phyloP scores from a whole-genome alignment of 495 filamentous ascomycete genomes.

The Penicillium subrubescens region DNA sequence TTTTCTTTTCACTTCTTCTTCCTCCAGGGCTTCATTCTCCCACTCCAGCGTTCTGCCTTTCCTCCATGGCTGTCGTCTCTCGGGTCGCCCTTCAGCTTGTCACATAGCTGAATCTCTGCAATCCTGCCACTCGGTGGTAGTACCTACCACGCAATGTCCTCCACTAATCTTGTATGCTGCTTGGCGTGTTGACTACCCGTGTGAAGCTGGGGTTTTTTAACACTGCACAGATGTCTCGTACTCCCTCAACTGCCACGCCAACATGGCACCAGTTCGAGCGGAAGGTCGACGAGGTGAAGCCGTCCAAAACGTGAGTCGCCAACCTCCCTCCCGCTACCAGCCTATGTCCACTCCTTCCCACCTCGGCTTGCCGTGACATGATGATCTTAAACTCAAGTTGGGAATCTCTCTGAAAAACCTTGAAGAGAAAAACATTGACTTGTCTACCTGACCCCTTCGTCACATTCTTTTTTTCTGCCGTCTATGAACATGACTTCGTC shows the following conservation, averaged over 20 bases:
- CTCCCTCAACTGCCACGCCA: slow-evolving; percentile 66
- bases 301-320: slow-evolving; percentile 80
- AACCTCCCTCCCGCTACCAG: slow-evolving; percentile 12
- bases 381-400: slow-evolving; percentile 91
- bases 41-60: slow-evolving; percentile 30
- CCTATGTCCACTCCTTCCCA: not conserved
- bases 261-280: slow-evolving; percentile 72
- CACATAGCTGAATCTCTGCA: slow-evolving; percentile 20
- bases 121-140: slow-evolving; percentile 13
- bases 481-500: slow-evolving; percentile 9
- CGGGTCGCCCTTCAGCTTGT: slow-evolving; percentile 26
- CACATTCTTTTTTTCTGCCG: slow-evolving; percentile 11
- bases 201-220: slow-evolving; percentile 41
- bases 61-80: slow-evolving; percentile 34
- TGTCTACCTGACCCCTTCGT: slow-evolving; percentile 61
- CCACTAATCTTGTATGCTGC: slow-evolving; percentile 48
- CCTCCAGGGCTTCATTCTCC: slow-evolving; percentile 15
- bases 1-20: slow-evolving; percentile 15
- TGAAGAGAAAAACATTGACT: slow-evolving; percentile 87
- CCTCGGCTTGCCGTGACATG: slow-evolving; percentile 51
- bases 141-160: slow-evolving; percentile 32
- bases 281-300: slow-evolving; percentile 81
- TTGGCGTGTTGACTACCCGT: slow-evolving; percentile 37
- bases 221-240: slow-evolving; percentile 61
- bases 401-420: slow-evolving; percentile 98